These are phyloP conservation scores for Teratosphaeria gauchensis DNA, from an alignment of 2,329 filamentous ascomycete genomes.

Conservation along the genomic window DNA sequence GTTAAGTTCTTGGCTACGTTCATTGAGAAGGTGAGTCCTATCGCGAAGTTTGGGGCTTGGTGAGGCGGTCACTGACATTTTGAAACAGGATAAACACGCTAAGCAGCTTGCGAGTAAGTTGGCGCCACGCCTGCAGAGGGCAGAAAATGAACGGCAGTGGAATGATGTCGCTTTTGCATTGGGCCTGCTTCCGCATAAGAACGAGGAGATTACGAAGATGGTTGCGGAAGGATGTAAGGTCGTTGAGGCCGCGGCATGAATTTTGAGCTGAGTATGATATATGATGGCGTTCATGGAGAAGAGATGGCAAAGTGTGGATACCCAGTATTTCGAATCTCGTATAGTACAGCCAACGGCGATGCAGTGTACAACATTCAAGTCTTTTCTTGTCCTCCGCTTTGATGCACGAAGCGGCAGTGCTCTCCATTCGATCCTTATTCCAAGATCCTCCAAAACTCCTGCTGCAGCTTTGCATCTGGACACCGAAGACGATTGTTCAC, in stretches of 20 bases:
- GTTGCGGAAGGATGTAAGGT: constrained; percentile 62
- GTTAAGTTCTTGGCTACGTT: constrained; percentile 91
- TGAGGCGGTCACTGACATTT: neutral
- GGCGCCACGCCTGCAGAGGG: constrained; percentile 72
- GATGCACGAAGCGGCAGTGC: too few relatives aligned
- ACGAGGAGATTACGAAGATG: constrained; percentile 74
- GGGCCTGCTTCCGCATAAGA: constrained; percentile 82
- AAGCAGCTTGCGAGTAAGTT: constrained; percentile 90
- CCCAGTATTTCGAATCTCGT: neutral
- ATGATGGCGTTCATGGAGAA: neutral
- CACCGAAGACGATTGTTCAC: too few relatives aligned
- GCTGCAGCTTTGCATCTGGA: too few relatives aligned
- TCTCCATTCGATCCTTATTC: too few relatives aligned
- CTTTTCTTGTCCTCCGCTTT: too few relatives aligned
- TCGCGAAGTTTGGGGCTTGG: neutral
- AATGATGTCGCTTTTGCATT: constrained; percentile 92
- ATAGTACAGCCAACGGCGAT: neutral
- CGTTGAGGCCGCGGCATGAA: constrained; percentile 31
- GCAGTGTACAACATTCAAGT: too few relatives aligned
- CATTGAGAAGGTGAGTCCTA: constrained; percentile 73
- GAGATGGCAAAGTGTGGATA: neutral
- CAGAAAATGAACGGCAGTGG: constrained; percentile 92
- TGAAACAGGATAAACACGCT: constrained; percentile 78
- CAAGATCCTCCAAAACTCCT: too few relatives aligned
- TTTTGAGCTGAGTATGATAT: neutral